Conservation (phyloP, 1,284 basidiomycete species). For the Volvariella surrecta region DNA sequence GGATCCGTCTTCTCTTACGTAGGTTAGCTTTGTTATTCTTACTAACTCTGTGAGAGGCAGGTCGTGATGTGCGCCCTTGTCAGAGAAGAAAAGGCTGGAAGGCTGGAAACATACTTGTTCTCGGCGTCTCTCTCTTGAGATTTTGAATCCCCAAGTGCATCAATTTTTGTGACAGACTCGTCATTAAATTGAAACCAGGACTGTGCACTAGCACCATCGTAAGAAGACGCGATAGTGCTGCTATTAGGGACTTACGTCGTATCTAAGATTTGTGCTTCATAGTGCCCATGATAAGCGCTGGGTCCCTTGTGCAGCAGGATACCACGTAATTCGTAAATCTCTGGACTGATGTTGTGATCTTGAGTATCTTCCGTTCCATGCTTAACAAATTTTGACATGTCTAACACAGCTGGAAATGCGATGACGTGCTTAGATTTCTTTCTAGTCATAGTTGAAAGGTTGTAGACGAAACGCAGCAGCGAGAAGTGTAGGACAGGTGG, state of each 20-base stretch:
- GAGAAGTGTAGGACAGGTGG: slow-evolving; percentile 88
- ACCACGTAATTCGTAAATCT: slow-evolving; percentile 72
- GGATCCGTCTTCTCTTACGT: slow-evolving; percentile 36
- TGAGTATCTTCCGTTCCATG: slow-evolving; percentile 10
- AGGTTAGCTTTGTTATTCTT: slow-evolving; percentile 11
- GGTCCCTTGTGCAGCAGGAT: slow-evolving; percentile 79
- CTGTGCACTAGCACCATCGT: slow-evolving; percentile 34
- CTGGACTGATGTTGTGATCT: slow-evolving; percentile 13
- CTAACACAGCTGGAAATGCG: slow-evolving; percentile 62
- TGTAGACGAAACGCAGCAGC: slow-evolving; percentile 83
- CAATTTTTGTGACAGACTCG: slow-evolving; percentile 61
- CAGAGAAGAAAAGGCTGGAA: neutral
- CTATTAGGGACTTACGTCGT: slow-evolving; percentile 40
- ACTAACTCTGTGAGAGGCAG: neutral
- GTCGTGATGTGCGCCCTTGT: neutral
- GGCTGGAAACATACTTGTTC: neutral
- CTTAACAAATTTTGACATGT: slow-evolving; percentile 60
- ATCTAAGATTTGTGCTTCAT: slow-evolving; percentile 84
- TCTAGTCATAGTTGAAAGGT: slow-evolving; percentile 65
- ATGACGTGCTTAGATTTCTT: slow-evolving; percentile 80
- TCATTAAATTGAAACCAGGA: slow-evolving; percentile 92
- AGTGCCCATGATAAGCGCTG: slow-evolving; percentile 89
- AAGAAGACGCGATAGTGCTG: slow-evolving; percentile 5
- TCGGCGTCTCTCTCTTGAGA: neutral
- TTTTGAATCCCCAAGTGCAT: slow-evolving; percentile 38